Base-by-base conservation (phyloP, 2,329 filamentous ascomycete species). In the Fusarium sp. region DNA sequence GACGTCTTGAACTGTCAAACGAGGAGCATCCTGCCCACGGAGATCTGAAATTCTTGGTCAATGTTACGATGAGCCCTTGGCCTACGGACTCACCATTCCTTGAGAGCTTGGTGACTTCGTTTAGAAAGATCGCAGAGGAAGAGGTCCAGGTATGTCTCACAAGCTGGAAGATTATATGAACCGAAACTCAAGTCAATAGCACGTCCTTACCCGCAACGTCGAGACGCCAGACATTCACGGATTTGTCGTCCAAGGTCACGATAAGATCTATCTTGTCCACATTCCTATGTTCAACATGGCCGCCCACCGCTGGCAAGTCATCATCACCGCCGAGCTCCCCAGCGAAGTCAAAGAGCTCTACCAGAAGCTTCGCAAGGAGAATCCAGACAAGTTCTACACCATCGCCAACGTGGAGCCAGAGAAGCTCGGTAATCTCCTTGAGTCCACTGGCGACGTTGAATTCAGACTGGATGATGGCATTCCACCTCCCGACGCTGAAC, bases 251-350 rank as follows among this genome's bases (percentile, higher is more conserved):
- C 57, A 60, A 60, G 35, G 45, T 5, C 45, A 31, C 9, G 45
- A 53, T 2, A 39, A 60, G 35, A 53, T 60, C 45, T 26, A 60
- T 22, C 35, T 60, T 0, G 45, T 60, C 13, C 45, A 53, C 14
- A 41, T 53, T 7, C 57, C 45, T 18, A 53, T 60, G 57, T 53
- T 60, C 35, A 60, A 60, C 45, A 53, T 60, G 57, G 57, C 45
- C 13, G 57, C 45, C n/a, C 57, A 60, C 28, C 57, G 35, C 16
- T 60, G 57, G 57, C 57, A 60, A 51, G 42, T 59, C 18, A 59
- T 59, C 35, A 59, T 41, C 16, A 53, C 56, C 8, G 56, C 26
- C 9, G 56, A 59, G 4, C 26, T 51, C 11, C 44, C 44, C 8
- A 8, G 12, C 1, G 33, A 59, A 4, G 26, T 53, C 20, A 59